Evolutionary conservation across 2,329 filamentous ascomycete species (phyloP).

Genomic region (Alternaria alternata): DNA sequence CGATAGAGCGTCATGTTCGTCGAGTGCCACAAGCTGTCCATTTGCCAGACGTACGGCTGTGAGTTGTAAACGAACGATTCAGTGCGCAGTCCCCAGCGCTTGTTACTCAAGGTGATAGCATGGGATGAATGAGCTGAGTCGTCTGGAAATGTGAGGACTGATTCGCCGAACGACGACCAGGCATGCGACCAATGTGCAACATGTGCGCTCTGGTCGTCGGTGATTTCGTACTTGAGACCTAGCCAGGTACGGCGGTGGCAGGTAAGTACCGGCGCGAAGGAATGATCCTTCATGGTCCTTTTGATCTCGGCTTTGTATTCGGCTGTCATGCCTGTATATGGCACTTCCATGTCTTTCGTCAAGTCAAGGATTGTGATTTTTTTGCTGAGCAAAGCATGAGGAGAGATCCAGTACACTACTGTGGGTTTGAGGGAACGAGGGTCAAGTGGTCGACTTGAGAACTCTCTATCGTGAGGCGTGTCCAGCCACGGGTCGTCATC

Average conservation of each 20-base stretch:
- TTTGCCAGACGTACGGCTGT: conserved; percentile 30
- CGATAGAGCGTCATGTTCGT: conserved; percentile 35
- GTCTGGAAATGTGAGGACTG: conserved; percentile 29
- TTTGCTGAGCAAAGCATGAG: conserved; percentile 28
- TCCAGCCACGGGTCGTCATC: conserved; percentile 19
- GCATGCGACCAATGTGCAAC: conserved; percentile 33
- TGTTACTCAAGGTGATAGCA: conserved; percentile 23
- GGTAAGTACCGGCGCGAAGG: conserved; percentile 24
- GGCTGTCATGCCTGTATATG: conserved; percentile 28
- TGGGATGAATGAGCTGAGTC: conserved; percentile 24
- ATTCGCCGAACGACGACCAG: conserved; percentile 26
- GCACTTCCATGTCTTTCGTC: conserved; percentile 22
- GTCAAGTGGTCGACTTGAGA: conserved; percentile 23
- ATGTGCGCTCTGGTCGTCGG: conserved; percentile 12
- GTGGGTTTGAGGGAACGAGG: conserved; percentile 26
- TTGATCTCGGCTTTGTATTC: conserved; percentile 29
- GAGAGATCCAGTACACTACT: conserved; percentile 31
- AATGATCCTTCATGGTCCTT: conserved; percentile 29
- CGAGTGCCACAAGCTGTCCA: conserved; percentile 29
- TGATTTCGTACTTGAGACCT: conserved; percentile 27
- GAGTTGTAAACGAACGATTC: conserved; percentile 31
- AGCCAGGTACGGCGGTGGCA: conserved; percentile 22
- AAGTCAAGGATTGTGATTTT: conserved; percentile 31
- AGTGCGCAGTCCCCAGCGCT: conserved; percentile 25
- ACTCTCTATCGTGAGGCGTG: conserved; percentile 20